Base-by-base conservation (phyloP, 129 eudicot species). In the Artemisia annua region DNA sequence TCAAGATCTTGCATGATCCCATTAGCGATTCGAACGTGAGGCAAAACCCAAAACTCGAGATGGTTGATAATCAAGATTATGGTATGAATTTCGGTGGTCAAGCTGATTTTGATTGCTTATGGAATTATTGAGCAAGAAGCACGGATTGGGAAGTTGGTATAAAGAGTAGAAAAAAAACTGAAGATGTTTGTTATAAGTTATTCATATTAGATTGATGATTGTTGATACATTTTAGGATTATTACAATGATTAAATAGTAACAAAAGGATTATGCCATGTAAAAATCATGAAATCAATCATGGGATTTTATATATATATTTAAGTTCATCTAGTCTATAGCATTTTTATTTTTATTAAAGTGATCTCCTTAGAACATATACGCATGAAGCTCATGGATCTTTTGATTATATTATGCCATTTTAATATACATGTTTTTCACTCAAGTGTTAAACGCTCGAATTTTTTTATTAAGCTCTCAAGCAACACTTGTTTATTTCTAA, bases 81-180 rank as follows among this genome's bases (percentile, higher is more conserved):
- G 77, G 77, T 15, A 32, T 71, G 20, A 57, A 76, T 68, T 66
- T 81, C 48, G 61, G 62, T 79, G 84, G 87, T 4, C 84, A 85
- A 59, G 79, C 74, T 60, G 96, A 83, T 67, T 70, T 79, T 76
- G 88, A 82, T 85, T 75, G 82, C 71, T 55, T 92, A 54, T 92
- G 98, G 98, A 77, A 85, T 73, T 89, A 81, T 78, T 87, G 82
- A 92, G 50, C 1, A 66, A 56, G 49, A 65, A 43, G 20, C 39
- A 50, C 8, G 46, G 13, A 30, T 54, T 71, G 55, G 46, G 54
- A 63, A 72, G 15, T 55, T 76, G 19, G 71, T 14, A 58, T 19
- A 6, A 48, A 66, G 49, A 48, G 63, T 70, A 56, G 71, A 74
- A 67, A 32, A n/a, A 55, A 69, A 35, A 56, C 9, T 52, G 10